phyloP scores from a whole-genome alignment of 2,329 filamentous ascomycete genomes.

The Trichoderma pleuroti region DNA sequence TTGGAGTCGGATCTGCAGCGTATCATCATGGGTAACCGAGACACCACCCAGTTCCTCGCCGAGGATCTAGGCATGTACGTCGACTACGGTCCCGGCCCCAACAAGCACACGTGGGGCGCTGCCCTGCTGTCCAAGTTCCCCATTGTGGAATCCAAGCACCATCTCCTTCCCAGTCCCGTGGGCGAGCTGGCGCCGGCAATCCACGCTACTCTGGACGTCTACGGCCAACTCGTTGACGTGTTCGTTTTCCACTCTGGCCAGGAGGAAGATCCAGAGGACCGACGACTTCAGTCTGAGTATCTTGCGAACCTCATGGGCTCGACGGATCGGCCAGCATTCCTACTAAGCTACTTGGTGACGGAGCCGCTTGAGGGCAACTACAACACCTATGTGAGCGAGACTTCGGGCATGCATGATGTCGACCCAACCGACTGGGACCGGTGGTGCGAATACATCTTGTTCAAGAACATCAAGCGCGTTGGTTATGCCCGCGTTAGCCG shows the following conservation, averaged over 20 bases:
- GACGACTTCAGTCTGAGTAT: slow-evolving; percentile 81
- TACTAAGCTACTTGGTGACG: slow-evolving; percentile 90
- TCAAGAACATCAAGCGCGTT: slow-evolving; percentile 79
- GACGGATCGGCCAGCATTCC: slow-evolving; percentile 72
- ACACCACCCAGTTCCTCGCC: slow-evolving; percentile 89
- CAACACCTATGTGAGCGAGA: slow-evolving; percentile 85
- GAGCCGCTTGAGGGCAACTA: slow-evolving; percentile 91
- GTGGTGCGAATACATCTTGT: slow-evolving; percentile 99
- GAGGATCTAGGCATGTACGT: slow-evolving; percentile 99
- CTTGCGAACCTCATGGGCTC: slow-evolving; percentile 83
- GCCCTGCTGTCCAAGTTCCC: slow-evolving; percentile 95
- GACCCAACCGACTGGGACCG: slow-evolving; percentile 91
- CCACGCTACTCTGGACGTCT: slow-evolving; percentile 91
- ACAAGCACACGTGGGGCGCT: slow-evolving; percentile 98
- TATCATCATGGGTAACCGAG: slow-evolving; percentile 99
- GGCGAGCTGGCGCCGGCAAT: slow-evolving; percentile 95
- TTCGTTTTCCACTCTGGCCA: slow-evolving; percentile 99
- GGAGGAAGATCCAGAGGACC: slow-evolving; percentile 91
- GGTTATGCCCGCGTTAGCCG: slow-evolving; percentile 89
- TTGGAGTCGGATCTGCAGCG: slow-evolving; percentile 90
- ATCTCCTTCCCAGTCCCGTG: slow-evolving; percentile 87
- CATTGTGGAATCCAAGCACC: slow-evolving; percentile 94
- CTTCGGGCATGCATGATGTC: slow-evolving; percentile 91
- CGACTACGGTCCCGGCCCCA: slow-evolving; percentile 92
- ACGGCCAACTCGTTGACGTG: slow-evolving; percentile 84